Evolutionary conservation across 2,329 filamentous ascomycete genomes (phyloP).

Genomic region (Neurospora crassa): DNA sequence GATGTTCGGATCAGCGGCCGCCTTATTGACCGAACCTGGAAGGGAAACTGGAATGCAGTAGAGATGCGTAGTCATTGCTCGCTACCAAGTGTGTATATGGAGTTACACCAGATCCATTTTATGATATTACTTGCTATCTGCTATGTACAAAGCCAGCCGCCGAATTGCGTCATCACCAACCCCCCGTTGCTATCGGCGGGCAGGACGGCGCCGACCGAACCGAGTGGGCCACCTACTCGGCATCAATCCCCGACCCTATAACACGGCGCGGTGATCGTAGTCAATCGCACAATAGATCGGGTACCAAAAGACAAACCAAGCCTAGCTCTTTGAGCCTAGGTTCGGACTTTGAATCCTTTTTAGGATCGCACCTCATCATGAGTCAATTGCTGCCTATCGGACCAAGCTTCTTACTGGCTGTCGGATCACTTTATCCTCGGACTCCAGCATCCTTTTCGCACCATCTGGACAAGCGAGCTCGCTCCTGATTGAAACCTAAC

Average conservation of each 20-base stretch:
- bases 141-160: background rate
- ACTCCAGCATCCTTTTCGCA: background rate
- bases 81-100: background rate
- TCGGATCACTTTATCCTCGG: background rate
- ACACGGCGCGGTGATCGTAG: background rate
- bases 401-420: background rate
- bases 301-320: background rate
- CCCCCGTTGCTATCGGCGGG: background rate
- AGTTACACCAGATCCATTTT: background rate
- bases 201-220: background rate
- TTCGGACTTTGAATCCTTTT: background rate
- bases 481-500: background rate
- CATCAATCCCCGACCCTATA: background rate
- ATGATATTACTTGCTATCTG: background rate
- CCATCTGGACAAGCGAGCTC: background rate
- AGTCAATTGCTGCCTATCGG: background rate
- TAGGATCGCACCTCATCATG: background rate
- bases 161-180: background rate
- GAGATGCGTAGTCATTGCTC: background rate
- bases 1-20: background rate
- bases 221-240: background rate
- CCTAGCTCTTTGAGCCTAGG: background rate
- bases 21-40: background rate
- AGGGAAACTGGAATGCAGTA: background rate
- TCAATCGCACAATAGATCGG: background rate